Evolutionary conservation across 768 basidiomycete species (phyloP), one percentile per base, ranked within the genome.

Genomic region (Termitomyces sp.): DNA sequence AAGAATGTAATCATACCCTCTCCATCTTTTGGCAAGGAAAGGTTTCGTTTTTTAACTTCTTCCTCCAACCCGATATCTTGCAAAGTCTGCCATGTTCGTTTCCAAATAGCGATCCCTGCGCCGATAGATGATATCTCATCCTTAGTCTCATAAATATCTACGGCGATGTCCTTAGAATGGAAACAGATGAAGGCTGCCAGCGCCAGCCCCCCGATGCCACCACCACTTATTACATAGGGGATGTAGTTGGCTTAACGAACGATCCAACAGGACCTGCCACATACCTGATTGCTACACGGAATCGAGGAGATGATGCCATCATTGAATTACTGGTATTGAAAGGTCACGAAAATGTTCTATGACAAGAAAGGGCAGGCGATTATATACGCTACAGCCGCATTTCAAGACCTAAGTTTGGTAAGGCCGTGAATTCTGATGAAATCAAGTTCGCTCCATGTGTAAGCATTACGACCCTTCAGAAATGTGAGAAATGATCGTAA

Each of bases 121-220:
- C 79, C 79, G 13, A 71, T 63, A 9, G 72, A 72, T 9, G 73
- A 72, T 30, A 80, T 70, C 30, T 73, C 72, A 2, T 73, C 63
- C 20, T 72, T 76, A 3, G 76, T 69, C 65, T 80, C 79, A 52
- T 81, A 80, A 20, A 80, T 56, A 61, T 78, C 72, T 20, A 75
- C 62, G 16, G 65, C 60, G 39, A 75, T 61, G 55, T 68, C 58
- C 5, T 56, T 58, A 11, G 69, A 61, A 55, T 70, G 71, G 54
- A 67, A 66, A 39, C 69, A 72, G n/a, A 78, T 69, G 2, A 71
- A 69, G 6, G 72, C 71, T 0, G 75, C 78, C 20, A 79, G 73
- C 3, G 71, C 62, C 5, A 79, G 70, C 1, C 78, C 77, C 2
- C 69, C 74, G 7, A 78, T 67, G 12, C 75, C 75, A 55, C 44